Evolutionary conservation across 192 early-diverging fungal species (phyloP), one percentile per base, ranked within the genome.

Genomic region (Coemansia sp.): DNA sequence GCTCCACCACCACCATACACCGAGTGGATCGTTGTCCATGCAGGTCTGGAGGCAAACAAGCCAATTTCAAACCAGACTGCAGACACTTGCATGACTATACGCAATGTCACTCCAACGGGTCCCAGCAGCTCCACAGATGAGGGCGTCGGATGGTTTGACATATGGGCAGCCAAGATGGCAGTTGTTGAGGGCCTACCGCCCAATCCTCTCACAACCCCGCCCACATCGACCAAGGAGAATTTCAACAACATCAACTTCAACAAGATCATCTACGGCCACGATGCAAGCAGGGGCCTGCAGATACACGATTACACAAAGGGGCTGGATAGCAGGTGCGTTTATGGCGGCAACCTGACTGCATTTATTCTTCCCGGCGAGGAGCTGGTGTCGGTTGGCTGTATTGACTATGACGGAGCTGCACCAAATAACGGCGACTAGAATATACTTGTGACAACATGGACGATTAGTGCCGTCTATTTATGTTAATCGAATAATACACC

Each of bases 271-370:
- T 92, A 91, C 72, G 91, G 91, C 0, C 91, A 92, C 72, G 90
- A 88, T 59, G 88, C 91, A 26, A 68, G 84, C 4, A 68, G 89
- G 33, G 81, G 75, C 9, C 68, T 93, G 30, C 83, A 88, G 53
- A 56, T 91, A 16, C 77, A 81, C 64, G 38, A 58, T 0, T 79
- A 81, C 52, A 84, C 88, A 4, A 84, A 87, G 70, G 91, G 91
- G 12, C 56, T 91, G 9, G 91, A 93, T 66, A 84, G 86, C 8
- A 88, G 88, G 10, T 93, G 91, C 63, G 89, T 90, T 8, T 85
- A 90, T 64, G 90, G 90, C 15, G 72, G 86, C 6, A 46, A 84
- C 45, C 64, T 93, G 61, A 89, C 89, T 1, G 90, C 89, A 4
- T 75, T 87, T 26, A 78, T 84, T 30, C 72, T 84, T 45, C 81